Conservation (phyloP, 257 asterid genomes). For the Gardenia jasminoides region DNA sequence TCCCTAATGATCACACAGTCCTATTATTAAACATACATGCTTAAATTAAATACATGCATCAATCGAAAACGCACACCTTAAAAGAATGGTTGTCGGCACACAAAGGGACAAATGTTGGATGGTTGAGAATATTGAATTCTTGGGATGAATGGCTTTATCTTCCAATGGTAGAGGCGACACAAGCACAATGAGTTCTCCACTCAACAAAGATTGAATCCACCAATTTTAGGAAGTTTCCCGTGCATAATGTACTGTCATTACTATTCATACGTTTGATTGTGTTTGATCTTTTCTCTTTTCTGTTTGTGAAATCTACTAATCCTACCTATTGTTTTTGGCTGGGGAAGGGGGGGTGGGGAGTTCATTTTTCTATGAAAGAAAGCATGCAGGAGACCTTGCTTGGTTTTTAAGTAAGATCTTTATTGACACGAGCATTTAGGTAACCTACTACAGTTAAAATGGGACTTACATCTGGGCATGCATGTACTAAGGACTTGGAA, state of each 20-base stretch:
- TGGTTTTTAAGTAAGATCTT: no score
- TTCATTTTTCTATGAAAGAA: no score
- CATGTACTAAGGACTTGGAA: no score
- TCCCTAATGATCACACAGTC: constrained; percentile 34
- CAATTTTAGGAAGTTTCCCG: constrained; percentile 8
- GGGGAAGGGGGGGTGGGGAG: no score
- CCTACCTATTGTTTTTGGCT: no score
- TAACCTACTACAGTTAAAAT: no score
- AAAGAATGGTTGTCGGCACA: constrained; percentile 35
- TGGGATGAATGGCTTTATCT: constrained; percentile 7
- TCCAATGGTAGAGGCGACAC: not conserved
- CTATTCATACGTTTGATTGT: not conserved
- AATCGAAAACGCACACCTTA: constrained; percentile 16
- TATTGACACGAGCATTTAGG: no score
- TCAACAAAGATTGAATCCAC: not conserved
- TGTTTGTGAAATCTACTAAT: no score
- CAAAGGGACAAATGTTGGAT: constrained; percentile 42
- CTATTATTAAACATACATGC: constrained; percentile 13
- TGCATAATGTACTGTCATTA: not conserved
- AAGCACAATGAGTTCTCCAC: not conserved
- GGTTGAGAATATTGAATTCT: constrained; percentile 25
- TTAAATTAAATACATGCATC: not conserved
- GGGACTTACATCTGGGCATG: no score
- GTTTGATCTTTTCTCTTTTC: no score
- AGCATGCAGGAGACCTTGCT: no score